Base-by-base conservation (phyloP, 306 rosid species). In the Vigna radiata region DNA sequence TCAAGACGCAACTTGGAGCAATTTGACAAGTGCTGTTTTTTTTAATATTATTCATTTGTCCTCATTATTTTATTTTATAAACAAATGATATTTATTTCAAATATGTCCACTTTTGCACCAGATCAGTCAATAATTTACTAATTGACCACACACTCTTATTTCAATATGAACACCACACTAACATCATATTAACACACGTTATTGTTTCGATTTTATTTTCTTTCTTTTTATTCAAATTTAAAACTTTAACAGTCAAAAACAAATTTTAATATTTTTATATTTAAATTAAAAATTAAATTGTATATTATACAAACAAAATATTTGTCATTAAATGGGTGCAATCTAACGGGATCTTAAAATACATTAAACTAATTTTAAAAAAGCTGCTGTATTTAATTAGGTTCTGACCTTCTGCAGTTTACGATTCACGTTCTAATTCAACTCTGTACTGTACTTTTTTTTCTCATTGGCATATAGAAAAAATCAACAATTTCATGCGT, bases 101-200 rank as follows among this genome's bases (percentile, higher is more conserved):
- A n/a, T 25, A 15, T 25, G 7, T 25, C 37, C 12, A 36, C 27
- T 33, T 7, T 58, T 8, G 60, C 27, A 33, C 25, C 8, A 78
- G 23, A 68, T 17, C 6, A 68, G 18, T 58, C 53, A 46, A 33
- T 8, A 29, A 58, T 59, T 78, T 60, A 48, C 72, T 21, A 36
- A 79, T 60, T 18, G 19, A 58, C 69, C 70, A 5, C 5, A 17
- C 49, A 67, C 23, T 59, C 31, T 27, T 8, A 5, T 52, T 46
- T 21, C 44, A 13, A 29, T 4, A 33, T 78, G 70, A 58, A 46
- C 61, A 46, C 31, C 76, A 31, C 76, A 46, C 54, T 47, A 46
- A 7, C 68, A 21, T 19, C 11, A 3, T 7, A 37, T 33, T 39
- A 49, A 33, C 0, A 4, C 15, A 11, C 47, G 1, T 19, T 54